phyloP scores from a whole-genome alignment of 345 rosid genomes.

The Corchorus olitorius region DNA sequence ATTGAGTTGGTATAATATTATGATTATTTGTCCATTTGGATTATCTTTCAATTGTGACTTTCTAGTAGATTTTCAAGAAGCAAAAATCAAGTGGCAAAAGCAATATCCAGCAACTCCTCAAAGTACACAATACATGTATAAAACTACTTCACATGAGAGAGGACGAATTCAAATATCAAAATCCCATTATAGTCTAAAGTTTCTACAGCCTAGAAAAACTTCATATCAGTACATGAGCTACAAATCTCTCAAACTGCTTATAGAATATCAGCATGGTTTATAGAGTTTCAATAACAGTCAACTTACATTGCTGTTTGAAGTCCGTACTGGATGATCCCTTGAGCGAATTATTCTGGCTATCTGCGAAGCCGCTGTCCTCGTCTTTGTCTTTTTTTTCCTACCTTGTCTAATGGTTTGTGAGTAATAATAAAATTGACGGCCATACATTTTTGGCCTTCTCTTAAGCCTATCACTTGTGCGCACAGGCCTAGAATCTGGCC shows the following conservation, averaged over 20 bases:
- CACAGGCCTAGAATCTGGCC: constrained; percentile 76
- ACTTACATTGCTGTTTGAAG: constrained; percentile 63
- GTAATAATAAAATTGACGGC: constrained; percentile 69
- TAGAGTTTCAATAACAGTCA: background rate
- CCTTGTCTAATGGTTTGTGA: constrained; percentile 52
- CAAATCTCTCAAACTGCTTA: background rate
- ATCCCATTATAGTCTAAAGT: background rate
- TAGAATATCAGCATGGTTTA: background rate
- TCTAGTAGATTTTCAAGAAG: background rate
- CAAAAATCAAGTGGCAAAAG: constrained; percentile 15
- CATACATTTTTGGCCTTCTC: constrained; percentile 76
- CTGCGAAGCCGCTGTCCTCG: constrained; percentile 92
- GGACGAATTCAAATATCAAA: background rate
- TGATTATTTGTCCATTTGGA: background rate
- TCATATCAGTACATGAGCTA: background rate
- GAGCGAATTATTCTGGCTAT: constrained; percentile 82
- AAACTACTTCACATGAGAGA: background rate
- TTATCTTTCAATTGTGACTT: background rate
- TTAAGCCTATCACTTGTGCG: constrained; percentile 93
- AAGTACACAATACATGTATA: background rate
- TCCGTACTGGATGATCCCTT: constrained; percentile 58
- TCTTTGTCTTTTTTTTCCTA: constrained; percentile 77
- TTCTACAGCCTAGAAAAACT: constrained; percentile 8
- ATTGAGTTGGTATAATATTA: background rate
- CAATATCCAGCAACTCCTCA: background rate